Evolutionary conservation across 2,329 filamentous ascomycete genomes (phyloP).

Genomic region (Diaporthe caulivora): DNA sequence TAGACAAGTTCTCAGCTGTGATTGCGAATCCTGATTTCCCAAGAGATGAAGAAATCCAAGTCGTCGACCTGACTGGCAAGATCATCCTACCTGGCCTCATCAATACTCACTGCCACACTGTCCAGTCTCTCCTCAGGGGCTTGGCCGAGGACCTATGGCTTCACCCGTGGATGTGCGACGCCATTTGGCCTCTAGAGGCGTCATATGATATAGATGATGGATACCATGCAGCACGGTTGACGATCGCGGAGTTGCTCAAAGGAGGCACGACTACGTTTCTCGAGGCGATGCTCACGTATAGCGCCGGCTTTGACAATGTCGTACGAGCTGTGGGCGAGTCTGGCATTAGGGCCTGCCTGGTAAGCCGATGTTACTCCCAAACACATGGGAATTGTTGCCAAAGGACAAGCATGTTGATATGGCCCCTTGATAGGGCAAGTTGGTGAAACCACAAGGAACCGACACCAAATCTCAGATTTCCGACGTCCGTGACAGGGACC

Average conservation of each 20-base stretch:
- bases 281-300: slow-evolving; percentile 60
- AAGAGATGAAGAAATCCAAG: slow-evolving; percentile 19
- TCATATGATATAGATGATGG: slow-evolving; percentile 55
- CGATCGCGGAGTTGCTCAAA: slow-evolving; percentile 63
- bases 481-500: slow-evolving; percentile 53
- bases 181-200: slow-evolving; percentile 57
- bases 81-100: slow-evolving; percentile 63
- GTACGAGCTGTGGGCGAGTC: slow-evolving; percentile 41
- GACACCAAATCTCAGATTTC: slow-evolving; percentile 49
- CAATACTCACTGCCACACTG: slow-evolving; percentile 63
- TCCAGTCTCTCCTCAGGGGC: slow-evolving; percentile 61
- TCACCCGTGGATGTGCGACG: slow-evolving; percentile 63
- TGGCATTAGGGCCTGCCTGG: slow-evolving; percentile 44
- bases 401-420: neutral
- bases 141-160: slow-evolving; percentile 62
- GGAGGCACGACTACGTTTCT: slow-evolving; percentile 64
- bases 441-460: slow-evolving; percentile 52
- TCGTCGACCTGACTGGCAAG: slow-evolving; percentile 52
- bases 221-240: slow-evolving; percentile 60
- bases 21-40: slow-evolving; percentile 42
- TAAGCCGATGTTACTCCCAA: slow-evolving; percentile 18
- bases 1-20: slow-evolving; percentile 53
- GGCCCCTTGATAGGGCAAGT: slow-evolving; percentile 43
- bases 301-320: slow-evolving; percentile 45
- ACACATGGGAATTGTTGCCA: slow-evolving; percentile 5